These are phyloP conservation scores for Persicaria tinctoria DNA, from an alignment of 148 eudicot species.

Conservation along the genomic window DNA sequence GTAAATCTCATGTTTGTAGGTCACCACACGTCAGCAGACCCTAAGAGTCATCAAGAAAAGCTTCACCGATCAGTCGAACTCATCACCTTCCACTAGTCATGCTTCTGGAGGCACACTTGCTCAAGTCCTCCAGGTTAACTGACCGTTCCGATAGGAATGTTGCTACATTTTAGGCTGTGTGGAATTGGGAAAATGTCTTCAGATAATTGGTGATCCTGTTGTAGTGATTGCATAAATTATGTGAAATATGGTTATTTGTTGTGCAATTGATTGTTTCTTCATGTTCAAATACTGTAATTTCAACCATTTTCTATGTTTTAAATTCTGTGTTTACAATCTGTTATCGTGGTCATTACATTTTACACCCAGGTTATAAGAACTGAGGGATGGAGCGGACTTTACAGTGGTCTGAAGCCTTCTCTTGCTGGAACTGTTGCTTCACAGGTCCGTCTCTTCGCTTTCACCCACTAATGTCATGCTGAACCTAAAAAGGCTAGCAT, in stretches of 20 bases:
- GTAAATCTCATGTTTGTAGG: constrained; percentile 25
- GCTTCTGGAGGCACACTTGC: constrained; percentile 44
- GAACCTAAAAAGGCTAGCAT: neutral
- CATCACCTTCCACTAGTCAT: constrained; percentile 15
- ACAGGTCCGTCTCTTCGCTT: constrained; percentile 34
- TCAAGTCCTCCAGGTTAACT: constrained; percentile 50
- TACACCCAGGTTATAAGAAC: constrained; percentile 45
- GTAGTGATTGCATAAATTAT: neutral
- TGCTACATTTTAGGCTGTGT: neutral
- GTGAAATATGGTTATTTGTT: neutral
- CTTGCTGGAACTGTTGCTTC: constrained; percentile 87
- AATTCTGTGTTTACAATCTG: neutral
- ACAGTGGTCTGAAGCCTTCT: constrained; percentile 97
- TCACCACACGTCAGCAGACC: constrained; percentile 73
- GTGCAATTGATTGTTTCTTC: neutral
- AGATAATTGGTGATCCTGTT: neutral
- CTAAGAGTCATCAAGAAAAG: constrained; percentile 55
- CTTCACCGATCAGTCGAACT: constrained; percentile 16
- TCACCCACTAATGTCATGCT: neutral
- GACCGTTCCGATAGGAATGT: neutral
- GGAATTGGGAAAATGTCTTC: neutral
- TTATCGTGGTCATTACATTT: neutral
- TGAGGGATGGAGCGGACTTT: constrained; percentile 90
- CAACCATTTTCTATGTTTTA: neutral
- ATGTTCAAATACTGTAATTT: neutral